These are phyloP conservation scores for Pythium scleroteichum DNA, from an alignment of 352 stramenopile genomes.

Conservation along the genomic window DNA sequence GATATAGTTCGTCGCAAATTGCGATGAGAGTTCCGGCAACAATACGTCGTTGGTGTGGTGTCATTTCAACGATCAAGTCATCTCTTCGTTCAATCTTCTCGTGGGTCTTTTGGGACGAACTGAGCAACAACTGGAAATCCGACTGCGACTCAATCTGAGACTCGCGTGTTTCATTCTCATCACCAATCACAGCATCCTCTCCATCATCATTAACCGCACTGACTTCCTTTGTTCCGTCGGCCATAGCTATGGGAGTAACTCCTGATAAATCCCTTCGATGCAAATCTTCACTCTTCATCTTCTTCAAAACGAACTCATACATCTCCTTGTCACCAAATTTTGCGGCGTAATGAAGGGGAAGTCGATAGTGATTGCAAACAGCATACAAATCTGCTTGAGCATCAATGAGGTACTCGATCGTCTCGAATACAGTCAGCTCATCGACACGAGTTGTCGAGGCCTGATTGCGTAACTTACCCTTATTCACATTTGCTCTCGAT, in stretches of 20 bases:
- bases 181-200: constrained; percentile 25
- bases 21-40: constrained; percentile 66
- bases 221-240: constrained; percentile 29
- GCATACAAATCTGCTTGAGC: constrained; percentile 55
- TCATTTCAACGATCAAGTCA: constrained; percentile 37
- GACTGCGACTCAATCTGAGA: constrained; percentile 26
- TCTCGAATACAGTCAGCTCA: constrained; percentile 56
- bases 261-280: constrained; percentile 73
- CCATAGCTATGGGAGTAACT: constrained; percentile 53
- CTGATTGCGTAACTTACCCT: not conserved
- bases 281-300: constrained; percentile 46
- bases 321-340: constrained; percentile 59
- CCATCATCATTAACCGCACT: constrained; percentile 2
- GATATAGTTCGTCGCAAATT: constrained; percentile 59
- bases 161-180: constrained; percentile 39
- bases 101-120: constrained; percentile 21
- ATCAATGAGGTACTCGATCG: constrained; percentile 75
- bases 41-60: constrained; percentile 51
- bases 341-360: constrained; percentile 76
- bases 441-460: constrained; percentile 44
- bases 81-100: constrained; percentile 43
- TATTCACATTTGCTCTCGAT: constrained; percentile 1
- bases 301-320: constrained; percentile 52
- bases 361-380: constrained; percentile 69
- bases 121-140: constrained; percentile 28